Percentiles rank a stretch among this genome's conserved stretches.
Evolutionary conservation across 805 yeast genomes (phyloP).

Genomic region (Kurtzmaniella cleridarum): DNA sequence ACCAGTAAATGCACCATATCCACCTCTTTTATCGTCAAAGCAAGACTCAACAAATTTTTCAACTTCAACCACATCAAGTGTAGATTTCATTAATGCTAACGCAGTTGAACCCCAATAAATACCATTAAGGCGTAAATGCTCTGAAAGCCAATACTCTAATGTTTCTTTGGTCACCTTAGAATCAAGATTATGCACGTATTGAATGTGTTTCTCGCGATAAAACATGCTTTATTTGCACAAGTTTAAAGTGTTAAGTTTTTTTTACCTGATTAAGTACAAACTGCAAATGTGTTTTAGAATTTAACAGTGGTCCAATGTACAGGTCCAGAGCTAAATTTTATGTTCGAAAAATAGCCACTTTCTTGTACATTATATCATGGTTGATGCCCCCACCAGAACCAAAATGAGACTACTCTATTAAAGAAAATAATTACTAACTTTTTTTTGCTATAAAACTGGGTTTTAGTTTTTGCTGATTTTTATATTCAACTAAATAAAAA

Average conservation of each 20-base stretch:
- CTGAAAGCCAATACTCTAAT: conserved; percentile 83
- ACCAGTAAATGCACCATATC: conserved; percentile 83
- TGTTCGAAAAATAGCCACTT: too few species aligned
- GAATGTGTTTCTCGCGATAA: conserved; percentile 25
- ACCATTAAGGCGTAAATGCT: conserved; percentile 86
- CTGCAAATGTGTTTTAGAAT: too few species aligned
- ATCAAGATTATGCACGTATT: conserved; percentile 31
- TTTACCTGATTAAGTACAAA: too few species aligned
- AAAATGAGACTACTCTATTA: too few species aligned
- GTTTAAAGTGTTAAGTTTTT: not conserved
- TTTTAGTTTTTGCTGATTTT: too few species aligned
- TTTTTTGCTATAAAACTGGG: too few species aligned
- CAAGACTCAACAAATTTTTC: conserved; percentile 67
- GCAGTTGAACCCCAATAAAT: conserved; percentile 94
- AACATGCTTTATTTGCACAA: not conserved
- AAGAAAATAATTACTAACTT: too few species aligned
- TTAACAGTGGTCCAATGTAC: too few species aligned
- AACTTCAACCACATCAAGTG: conserved; percentile 58
- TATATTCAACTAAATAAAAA: too few species aligned
- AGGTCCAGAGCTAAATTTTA: too few species aligned
- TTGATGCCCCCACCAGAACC: too few species aligned
- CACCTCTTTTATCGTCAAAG: conserved; percentile 55
- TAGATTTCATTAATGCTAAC: conserved; percentile 46
- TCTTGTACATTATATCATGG: too few species aligned
- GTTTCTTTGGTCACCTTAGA: conserved; percentile 33